Conservation (phyloP, 441 rosid genomes). For the Populus hybrid region DNA sequence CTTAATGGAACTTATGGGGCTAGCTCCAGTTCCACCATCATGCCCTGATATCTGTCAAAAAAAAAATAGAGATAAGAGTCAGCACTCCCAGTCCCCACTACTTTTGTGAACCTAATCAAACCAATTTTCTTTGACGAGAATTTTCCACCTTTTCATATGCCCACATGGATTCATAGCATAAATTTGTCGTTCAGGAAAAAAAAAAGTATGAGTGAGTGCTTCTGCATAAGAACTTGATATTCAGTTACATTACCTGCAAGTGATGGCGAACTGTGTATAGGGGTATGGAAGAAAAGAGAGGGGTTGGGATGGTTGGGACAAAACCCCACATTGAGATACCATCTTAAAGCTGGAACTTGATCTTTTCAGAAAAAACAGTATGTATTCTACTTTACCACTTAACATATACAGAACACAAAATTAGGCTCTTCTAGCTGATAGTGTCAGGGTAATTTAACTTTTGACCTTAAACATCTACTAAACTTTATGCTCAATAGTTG, state of each 20-base stretch:
- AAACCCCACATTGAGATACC: not conserved
- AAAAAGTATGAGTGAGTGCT: not conserved
- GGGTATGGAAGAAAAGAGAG: not conserved
- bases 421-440: not conserved
- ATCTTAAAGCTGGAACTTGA: not conserved
- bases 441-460: not conserved
- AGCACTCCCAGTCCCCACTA: not conserved
- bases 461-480: not conserved
- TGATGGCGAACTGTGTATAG: not conserved
- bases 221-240: not conserved
- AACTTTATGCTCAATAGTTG: not conserved
- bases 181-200: constrained; percentile 2
- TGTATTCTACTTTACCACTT: not conserved
- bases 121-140: not conserved
- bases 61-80: constrained; percentile 18
- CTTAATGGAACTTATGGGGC: constrained; percentile 97
- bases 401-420: not conserved
- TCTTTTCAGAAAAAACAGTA: not conserved
- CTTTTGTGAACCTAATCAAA: not conserved
- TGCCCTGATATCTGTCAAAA: constrained; percentile 89
- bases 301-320: not conserved
- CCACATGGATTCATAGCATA: not conserved
- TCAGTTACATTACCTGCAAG: not conserved
- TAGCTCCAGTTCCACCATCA: constrained; percentile 99
- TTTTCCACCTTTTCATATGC: not conserved